Conservation (phyloP, 805 yeast species). For the Ogataea zsoltii region DNA sequence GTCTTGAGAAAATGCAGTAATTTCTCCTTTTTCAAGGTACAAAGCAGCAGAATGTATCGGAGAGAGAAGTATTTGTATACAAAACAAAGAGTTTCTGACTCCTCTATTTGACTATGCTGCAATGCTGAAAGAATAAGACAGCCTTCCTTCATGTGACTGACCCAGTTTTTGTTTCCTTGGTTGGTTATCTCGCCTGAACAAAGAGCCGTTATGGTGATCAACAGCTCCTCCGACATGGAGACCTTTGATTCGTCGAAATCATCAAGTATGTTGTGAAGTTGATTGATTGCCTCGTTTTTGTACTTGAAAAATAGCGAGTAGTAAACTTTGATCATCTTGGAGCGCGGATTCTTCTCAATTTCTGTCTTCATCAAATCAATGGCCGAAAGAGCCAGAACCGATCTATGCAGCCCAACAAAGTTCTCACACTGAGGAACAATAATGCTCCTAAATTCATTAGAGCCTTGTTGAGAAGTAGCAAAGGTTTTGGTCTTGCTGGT, state of each 20-base stretch:
- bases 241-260: slow-evolving; percentile 19
- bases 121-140: slow-evolving; percentile 27
- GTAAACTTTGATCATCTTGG: slow-evolving; percentile 9
- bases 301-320: slow-evolving; percentile 18
- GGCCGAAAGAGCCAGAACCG: slow-evolving; percentile 29
- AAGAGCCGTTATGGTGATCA: slow-evolving; percentile 29
- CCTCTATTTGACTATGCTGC: slow-evolving; percentile 11
- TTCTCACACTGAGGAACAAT: slow-evolving; percentile 28
- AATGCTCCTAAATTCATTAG: slow-evolving; percentile 28
- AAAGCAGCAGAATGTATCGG: slow-evolving; percentile 29
- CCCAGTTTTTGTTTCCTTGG: slow-evolving; percentile 31
- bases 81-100: slow-evolving; percentile 20
- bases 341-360: slow-evolving; percentile 1
- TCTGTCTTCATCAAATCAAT: slow-evolving; percentile 24
- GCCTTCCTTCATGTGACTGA: slow-evolving; percentile 32
- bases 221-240: slow-evolving; percentile 29
- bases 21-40: slow-evolving; percentile 26
- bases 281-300: slow-evolving; percentile 33
- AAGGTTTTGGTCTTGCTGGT: slow-evolving; percentile 28
- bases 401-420: slow-evolving; percentile 25
- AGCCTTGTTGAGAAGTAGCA: slow-evolving; percentile 10
- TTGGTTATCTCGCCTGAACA: slow-evolving; percentile 36
- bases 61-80: slow-evolving; percentile 32
- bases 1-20: slow-evolving; percentile 14
- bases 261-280: slow-evolving; percentile 31